Percentiles rank a stretch among this genome's conserved stretches.
phyloP scores from a whole-genome alignment of 176 grass and related monocot genomes.

The Ananas comosus region DNA sequence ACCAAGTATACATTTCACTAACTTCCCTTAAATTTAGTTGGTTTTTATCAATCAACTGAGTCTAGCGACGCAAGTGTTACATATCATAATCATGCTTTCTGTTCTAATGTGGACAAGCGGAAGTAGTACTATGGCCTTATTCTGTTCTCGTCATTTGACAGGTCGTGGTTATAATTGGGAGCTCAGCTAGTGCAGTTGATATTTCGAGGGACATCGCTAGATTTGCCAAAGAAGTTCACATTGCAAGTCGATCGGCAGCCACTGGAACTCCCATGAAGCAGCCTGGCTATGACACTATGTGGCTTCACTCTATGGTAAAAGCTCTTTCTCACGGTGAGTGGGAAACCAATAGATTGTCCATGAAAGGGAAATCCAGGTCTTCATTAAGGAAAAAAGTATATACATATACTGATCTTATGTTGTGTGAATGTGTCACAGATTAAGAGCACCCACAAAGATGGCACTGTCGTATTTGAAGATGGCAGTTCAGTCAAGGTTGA shows the following conservation, averaged over 20 bases:
- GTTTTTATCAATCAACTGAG: neutral
- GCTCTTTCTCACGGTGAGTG: slow-evolving; percentile 20
- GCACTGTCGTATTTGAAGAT: slow-evolving; percentile 49
- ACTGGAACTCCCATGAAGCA: slow-evolving; percentile 27
- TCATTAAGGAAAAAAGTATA: neutral
- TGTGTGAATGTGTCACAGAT: slow-evolving; percentile 35
- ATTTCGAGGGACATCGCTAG: slow-evolving; percentile 59
- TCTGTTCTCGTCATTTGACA: neutral
- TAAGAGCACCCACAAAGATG: slow-evolving; percentile 35
- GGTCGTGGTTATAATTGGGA: slow-evolving; percentile 61
- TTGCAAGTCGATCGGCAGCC: slow-evolving; percentile 43
- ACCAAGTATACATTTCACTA: slow-evolving; percentile 36
- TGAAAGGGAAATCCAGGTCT: neutral
- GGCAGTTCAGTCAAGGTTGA: slow-evolving; percentile 41
- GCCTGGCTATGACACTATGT: slow-evolving; percentile 61
- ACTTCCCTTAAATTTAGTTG: neutral
- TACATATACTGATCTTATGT: neutral
- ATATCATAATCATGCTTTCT: neutral
- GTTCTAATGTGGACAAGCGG: neutral
- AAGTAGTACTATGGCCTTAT: neutral
- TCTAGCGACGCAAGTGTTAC: neutral
- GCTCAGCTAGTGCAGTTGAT: slow-evolving; percentile 46
- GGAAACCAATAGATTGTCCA: neutral
- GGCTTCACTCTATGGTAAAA: slow-evolving; percentile 83
- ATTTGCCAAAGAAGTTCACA: slow-evolving; percentile 55